Evolutionary conservation across 768 basidiomycete genomes (phyloP), one percentile per base, ranked within the genome.

Genomic region (Mycena sanguinolenta): DNA sequence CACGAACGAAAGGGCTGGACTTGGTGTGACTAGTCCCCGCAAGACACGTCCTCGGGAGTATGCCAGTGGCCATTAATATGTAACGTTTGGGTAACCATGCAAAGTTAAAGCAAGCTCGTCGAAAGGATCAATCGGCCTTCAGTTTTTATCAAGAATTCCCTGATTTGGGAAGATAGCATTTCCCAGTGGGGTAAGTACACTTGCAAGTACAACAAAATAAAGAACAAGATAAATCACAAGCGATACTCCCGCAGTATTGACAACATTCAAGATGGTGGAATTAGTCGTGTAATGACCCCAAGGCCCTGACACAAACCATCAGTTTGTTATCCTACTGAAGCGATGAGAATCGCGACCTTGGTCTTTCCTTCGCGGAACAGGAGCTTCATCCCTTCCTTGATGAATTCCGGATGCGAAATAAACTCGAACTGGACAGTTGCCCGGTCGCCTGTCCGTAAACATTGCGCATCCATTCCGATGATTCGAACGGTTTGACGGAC

Each of bases 401-500:
- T 84, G 77, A 91, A 97, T 84, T 98, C 97, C 0, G 95, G 92
- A 63, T 93, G 92, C 17, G 94, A 92, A 63, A 97, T 94, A 77
- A 98, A 97, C 82, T 98, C 95, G 75, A 99, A 98, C 38, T 89
- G 88, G n/a, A 98, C 95, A 3, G 92, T 96, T 3, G 96, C 95
- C 36, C 96, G 89, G 77, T 99, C 98, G 5, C 98, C 98, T 0
- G 97, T 99, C 23, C 97, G 91, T 32, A 99, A 84, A 42, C 85
- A 16, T 92, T 93, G 76, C 94, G 92, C 9, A 95, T 99, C 96
- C 87, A 96, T 95, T 49, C 85, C 89, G n/a, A 96, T 79, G 72
- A 98, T 96, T 63, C 92, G 88, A 23, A 97, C 96, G 1, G 96
- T 98, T 83, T 98, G 96, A 34, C 95, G 91, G 42, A 96, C 86